phyloP scores from a whole-genome alignment of 371 early-diverging fungal species.

The Mortierella sp. region DNA sequence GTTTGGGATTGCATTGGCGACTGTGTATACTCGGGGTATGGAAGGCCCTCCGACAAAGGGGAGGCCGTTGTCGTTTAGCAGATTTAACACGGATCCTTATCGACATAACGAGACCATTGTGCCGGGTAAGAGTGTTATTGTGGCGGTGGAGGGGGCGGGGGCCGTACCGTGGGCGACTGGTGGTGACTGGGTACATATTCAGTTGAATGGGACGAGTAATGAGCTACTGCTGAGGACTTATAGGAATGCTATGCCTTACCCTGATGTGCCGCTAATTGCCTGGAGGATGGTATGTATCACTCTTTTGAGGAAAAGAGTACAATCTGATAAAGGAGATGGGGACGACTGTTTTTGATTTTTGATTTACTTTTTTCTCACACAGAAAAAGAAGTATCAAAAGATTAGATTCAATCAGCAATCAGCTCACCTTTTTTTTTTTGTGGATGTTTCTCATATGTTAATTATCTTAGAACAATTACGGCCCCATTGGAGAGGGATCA shows the following conservation, averaged over 20 bases:
- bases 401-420: conserved; percentile 4
- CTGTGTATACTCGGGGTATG: not conserved
- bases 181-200: not conserved
- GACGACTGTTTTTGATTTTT: not conserved
- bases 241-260: no score
- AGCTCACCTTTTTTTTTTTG: not conserved
- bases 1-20: not conserved
- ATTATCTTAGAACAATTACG: not conserved
- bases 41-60: not conserved
- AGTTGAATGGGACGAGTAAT: not conserved
- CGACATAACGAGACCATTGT: not conserved
- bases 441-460: not conserved
- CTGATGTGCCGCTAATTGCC: not conserved
- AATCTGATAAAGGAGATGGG: not conserved
- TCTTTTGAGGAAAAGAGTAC: not conserved
- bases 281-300: not conserved
- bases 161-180: not conserved
- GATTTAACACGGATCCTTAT: not conserved
- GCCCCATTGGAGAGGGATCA: not conserved
- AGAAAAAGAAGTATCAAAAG: not conserved
- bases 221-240: not conserved
- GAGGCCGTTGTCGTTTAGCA: not conserved
- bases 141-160: not conserved
- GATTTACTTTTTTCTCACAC: conserved; percentile 1
- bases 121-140: not conserved